Base-by-base conservation (phyloP, 2,329 filamentous ascomycete species). In the Immersiporthe knoxdaviesiana region DNA sequence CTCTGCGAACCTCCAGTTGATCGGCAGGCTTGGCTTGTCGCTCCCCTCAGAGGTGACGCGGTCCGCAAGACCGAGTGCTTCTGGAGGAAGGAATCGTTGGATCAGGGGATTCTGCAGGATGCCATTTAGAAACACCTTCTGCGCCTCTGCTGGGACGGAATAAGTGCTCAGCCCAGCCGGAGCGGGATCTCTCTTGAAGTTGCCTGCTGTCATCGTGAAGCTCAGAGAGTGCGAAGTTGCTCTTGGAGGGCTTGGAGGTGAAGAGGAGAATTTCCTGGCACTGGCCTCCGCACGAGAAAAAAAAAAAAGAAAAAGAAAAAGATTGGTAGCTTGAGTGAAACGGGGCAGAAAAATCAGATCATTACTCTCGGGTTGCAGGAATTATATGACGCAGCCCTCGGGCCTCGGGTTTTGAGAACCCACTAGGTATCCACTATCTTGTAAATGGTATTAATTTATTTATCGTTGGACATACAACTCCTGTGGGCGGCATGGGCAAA, bases 1-100 rank as follows among this genome's bases (percentile, higher is more conserved):
- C 74, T 87, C 85, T 2, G 85, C 84, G 64, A 87, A 85, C 2
- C 85, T 79, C 85, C 86, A 88, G 65, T 85, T 86, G 74, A 88
- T 84, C 0, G 85, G 84, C 12, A 87, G 79, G 59, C 77, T 82
- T 0, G 84, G 84, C 37, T 75, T 74, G 32, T 78, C 73, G 21
- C 73, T 77, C 4, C 85, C 85, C 32, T 80, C 78, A 68, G 85
- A 86, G 0, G 72, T 75, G 56, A 84, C 47, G 16, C 37, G 47
- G 2, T 27, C 39, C 12, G 59, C 30, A 18, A 60, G 59, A 18
- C 56, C 66, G 4, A 47, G n/a, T 35, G 66, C 60, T 2, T 52
- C 66, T 2, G 47, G 16, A 5, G 66, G 66, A 5, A 67, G 60
- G 35, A 21, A 11, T 5, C 18, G 44, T 8, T 24, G 21, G 18